Base-by-base conservation (phyloP, 148 eudicot species). In the Hydrangea macrophylla region DNA sequence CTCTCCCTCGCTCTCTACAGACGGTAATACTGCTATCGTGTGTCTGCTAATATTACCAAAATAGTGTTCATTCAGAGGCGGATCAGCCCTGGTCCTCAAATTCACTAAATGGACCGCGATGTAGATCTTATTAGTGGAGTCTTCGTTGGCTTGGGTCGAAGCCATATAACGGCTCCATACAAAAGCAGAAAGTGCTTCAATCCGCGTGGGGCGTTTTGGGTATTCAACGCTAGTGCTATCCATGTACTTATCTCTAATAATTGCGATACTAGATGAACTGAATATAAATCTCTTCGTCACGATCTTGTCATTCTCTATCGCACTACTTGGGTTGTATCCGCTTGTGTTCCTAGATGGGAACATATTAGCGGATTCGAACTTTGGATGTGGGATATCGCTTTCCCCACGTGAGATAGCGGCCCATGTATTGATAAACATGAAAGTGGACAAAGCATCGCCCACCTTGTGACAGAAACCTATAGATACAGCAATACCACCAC, bases 371-470 rank as follows among this genome's bases (percentile, higher is more conserved):
- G 60, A 11, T 45, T 66, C 65, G 64, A 76, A 69, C 35, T 25
- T 61, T 1, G 60, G 73, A 2, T 2, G 3, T 28, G 12, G 22
- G 17, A 9, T 8, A 2, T 65, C 45, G 23, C 11, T 4, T 5
- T 54, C 69, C 1, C 62, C 69, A 0, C 71, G 25, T 8, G 80
- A 66, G 0, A 74, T 55, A 1, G 45, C 56, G 7, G 86, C 73
- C 89, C 86, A 85, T 5, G 57, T 58, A 8, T 73, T 77, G 1
- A 80, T 6, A 44, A 82, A 85, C 55, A 39, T 54, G 20, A 69
- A 20, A 1, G 63, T 18, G 0, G 84, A 75, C 20, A 58, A 63
- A 0, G 56, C 89, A 55, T 85, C 89, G n/a, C 64, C 62, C 37
- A 82, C 26, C 50, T 58, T 71, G 55, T 85, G 86, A 6, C 62